These are phyloP conservation scores for Desmodesmus armatus DNA, from an alignment of 139 green algal genomes.

Conservation along the genomic window DNA sequence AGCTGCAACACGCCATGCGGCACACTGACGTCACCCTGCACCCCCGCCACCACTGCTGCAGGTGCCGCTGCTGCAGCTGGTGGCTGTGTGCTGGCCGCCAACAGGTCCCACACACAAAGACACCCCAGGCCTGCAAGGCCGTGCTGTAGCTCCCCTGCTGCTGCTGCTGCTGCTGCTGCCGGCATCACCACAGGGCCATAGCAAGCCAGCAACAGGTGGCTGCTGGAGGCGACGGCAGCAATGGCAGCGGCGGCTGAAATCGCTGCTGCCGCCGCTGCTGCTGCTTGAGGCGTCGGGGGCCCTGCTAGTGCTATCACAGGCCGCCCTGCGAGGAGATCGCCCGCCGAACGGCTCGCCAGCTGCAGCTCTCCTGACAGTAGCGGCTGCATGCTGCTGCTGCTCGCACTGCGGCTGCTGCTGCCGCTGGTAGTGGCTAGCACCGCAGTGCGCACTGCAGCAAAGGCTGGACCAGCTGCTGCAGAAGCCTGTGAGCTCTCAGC, in stretches of 20 bases:
- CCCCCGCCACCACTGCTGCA: not conserved
- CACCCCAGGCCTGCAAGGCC: slow-evolving; percentile 47
- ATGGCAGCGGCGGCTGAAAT: not conserved
- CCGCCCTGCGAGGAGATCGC: slow-evolving; percentile 8
- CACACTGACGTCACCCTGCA: too few species aligned
- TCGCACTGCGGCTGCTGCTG: not conserved
- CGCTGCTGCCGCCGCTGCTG: slow-evolving; percentile 13
- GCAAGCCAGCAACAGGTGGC: not conserved
- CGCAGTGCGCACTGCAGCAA: not conserved
- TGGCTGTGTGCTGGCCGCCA: not conserved
- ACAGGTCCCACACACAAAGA: slow-evolving; percentile 66
- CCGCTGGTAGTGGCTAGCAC: not conserved
- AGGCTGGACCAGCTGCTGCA: not conserved
- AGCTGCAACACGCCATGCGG: slow-evolving; percentile 40
- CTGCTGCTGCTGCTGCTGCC: not conserved
- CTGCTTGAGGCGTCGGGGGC: not conserved
- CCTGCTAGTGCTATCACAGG: not conserved
- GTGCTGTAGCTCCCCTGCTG: slow-evolving; percentile 46
- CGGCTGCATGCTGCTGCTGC: not conserved
- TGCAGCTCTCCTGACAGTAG: not conserved
- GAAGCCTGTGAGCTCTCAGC: not conserved
- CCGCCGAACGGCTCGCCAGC: too few species aligned
- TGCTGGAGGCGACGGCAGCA: not conserved
- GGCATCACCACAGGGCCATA: not conserved
- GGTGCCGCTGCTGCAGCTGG: not conserved